Percentiles rank a stretch among this genome's conserved stretches.
These are phyloP conservation scores for Pleochaeta shiraiana DNA, from an alignment of 2,329 filamentous ascomycete genomes.

Conservation along the genomic window DNA sequence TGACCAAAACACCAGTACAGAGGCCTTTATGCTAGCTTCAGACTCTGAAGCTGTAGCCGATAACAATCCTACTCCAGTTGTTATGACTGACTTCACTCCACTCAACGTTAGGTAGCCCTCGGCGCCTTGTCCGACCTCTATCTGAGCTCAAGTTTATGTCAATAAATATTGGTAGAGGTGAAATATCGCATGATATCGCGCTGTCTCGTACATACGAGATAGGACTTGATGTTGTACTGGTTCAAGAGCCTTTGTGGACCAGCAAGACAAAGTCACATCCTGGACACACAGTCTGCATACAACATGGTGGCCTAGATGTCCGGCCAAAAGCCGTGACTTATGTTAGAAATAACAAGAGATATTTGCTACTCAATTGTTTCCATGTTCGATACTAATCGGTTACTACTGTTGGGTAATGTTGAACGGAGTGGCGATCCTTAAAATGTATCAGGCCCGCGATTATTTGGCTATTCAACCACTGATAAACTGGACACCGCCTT, in stretches of 20 bases:
- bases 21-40: neutral
- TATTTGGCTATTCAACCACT: neutral
- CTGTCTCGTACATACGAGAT: neutral
- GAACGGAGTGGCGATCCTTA: neutral
- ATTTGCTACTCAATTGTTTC: neutral
- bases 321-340: neutral
- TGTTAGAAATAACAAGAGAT: neutral
- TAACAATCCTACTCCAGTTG: neutral
- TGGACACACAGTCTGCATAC: neutral
- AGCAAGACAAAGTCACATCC: neutral
- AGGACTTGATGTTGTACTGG: neutral
- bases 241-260: neutral
- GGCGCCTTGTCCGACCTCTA: neutral
- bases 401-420: neutral
- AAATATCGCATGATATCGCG: neutral
- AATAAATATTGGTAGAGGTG: neutral
- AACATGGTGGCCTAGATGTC: neutral
- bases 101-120: neutral
- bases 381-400: neutral
- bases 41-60: neutral
- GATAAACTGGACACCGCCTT: neutral
- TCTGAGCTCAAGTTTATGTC: neutral
- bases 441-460: neutral
- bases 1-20: neutral
- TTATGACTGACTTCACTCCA: neutral